Conservation (phyloP, 768 basidiomycete genomes). For the Auricularia sp. region DNA sequence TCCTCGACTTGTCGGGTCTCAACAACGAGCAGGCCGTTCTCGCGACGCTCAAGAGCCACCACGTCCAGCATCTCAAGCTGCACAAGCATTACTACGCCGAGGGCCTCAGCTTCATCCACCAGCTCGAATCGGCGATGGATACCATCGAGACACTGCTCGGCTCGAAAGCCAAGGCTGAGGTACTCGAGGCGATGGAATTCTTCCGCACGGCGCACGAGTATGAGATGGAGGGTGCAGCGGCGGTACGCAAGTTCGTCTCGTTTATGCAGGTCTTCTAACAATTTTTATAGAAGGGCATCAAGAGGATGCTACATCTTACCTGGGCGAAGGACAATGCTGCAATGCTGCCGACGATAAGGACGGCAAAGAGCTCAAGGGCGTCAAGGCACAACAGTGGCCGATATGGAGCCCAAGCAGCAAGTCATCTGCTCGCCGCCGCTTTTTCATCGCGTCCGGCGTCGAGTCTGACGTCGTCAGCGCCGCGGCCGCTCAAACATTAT, state of each 20-base stretch:
- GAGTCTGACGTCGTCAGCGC: no score
- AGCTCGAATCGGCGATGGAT: constrained; percentile 58
- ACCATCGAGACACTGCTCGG: constrained; percentile 69
- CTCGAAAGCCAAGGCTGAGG: constrained; percentile 75
- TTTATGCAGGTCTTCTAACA: neutral
- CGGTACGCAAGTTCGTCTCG: no score
- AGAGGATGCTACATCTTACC: constrained; percentile 92
- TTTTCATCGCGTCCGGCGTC: no score
- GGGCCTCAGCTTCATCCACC: constrained; percentile 70
- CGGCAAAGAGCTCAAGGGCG: constrained; percentile 73
- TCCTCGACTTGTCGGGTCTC: constrained; percentile 55
- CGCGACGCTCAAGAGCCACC: constrained; percentile 54
- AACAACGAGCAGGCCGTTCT: constrained; percentile 63
- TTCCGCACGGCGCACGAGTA: constrained; percentile 78
- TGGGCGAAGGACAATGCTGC: constrained; percentile 98
- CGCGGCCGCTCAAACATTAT: no score
- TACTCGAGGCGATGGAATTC: constrained; percentile 80
- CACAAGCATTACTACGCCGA: constrained; percentile 82
- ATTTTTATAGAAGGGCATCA: constrained; percentile 88
- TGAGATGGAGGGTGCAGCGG: constrained; percentile 67
- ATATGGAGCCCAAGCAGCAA: constrained; percentile 71
- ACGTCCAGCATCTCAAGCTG: constrained; percentile 55
- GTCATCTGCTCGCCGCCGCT: no score
- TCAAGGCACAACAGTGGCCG: constrained; percentile 62
- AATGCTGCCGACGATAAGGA: constrained; percentile 71